phyloP scores from a whole-genome alignment of 352 stramenopile genomes.

The Vaucheria bursata region DNA sequence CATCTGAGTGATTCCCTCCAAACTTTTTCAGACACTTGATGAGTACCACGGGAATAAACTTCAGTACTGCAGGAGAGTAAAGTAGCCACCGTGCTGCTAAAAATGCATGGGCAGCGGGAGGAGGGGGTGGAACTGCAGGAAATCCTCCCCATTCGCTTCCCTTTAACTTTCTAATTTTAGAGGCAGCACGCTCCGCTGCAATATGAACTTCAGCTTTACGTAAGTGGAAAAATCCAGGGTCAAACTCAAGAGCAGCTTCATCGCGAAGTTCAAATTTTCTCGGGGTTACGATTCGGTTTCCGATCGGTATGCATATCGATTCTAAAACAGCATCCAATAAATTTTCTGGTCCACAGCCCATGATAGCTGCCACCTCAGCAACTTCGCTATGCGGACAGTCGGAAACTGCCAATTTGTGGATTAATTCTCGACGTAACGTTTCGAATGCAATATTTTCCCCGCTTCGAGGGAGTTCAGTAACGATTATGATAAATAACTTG shows the following conservation, averaged over 20 bases:
- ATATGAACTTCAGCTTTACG: neutral
- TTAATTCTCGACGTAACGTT: conserved; percentile 66
- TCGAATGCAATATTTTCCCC: conserved; percentile 46
- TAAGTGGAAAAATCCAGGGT: conserved; percentile 18
- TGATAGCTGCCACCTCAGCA: neutral
- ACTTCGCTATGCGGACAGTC: conserved; percentile 42
- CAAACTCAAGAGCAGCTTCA: conserved; percentile 21
- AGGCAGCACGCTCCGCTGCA: neutral
- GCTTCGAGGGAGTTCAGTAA: conserved; percentile 67
- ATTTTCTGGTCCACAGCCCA: neutral
- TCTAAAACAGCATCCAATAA: neutral
- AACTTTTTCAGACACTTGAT: conserved; percentile 5
- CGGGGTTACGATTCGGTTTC: neutral
- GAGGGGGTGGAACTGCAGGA: conserved; percentile 21
- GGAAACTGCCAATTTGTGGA: conserved; percentile 60
- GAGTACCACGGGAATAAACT: conserved; percentile 6
- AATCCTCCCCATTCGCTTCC: neutral
- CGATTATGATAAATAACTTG: conserved; percentile 68
- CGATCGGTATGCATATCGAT: neutral
- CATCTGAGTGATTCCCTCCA: conserved; percentile 17
- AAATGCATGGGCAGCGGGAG: conserved; percentile 1
- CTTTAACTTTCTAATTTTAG: neutral
- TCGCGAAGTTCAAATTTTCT: conserved; percentile 22
- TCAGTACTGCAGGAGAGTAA: conserved; percentile 15
- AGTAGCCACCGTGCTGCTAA: conserved; percentile 14